Base-by-base conservation (phyloP, 495 filamentous ascomycete species). In the Symbiotaphrina buchneri region DNA sequence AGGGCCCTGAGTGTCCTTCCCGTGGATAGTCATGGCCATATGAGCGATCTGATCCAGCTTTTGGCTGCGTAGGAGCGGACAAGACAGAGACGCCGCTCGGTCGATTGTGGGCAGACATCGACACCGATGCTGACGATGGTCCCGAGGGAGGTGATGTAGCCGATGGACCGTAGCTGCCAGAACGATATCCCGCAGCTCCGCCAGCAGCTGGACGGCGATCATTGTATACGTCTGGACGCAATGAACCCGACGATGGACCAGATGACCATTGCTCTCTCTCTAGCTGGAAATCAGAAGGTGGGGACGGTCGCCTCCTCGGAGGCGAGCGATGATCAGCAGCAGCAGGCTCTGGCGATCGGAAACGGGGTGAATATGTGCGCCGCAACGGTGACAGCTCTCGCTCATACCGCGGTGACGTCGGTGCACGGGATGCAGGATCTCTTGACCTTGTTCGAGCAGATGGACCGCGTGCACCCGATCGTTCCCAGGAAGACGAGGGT, bases 41-140 rank as follows among this genome's bases (percentile, higher is more conserved):
- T 3, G 30, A 14, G 13, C 25, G 30, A n/a, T 18, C 45, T 20
- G 49, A 37, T 30, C 53, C 58, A 19, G 63, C 61, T 22, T 63
- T 61, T 21, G 67, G 67, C 7, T 61, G 63, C 10, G 65, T 69
- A n/a, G 68, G 68, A 8, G 66, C 66, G 21, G 63, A 59, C 1
- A 70, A 46, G 14, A 67, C 37, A 20, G 65, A 59, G 18, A 58
- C 45, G 38, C 53, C 66, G 3, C 47, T 42, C 10, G 49, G 50
- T 6, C 65, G 63, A 41, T 49, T 57, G 21, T 59, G 63, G 5
- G 55, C 45, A 10, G 57, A 52, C 37, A 56, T 46, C 2, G 53
- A 46, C 21, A 56, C 58, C 6, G 58, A 46, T 15, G 53, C 52
- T 32, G 55, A 46, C 7, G 60, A 54, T 4, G 60, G 59, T 3